phyloP scores from a whole-genome alignment of 305 asterid species.

The Solanum chacoense region DNA sequence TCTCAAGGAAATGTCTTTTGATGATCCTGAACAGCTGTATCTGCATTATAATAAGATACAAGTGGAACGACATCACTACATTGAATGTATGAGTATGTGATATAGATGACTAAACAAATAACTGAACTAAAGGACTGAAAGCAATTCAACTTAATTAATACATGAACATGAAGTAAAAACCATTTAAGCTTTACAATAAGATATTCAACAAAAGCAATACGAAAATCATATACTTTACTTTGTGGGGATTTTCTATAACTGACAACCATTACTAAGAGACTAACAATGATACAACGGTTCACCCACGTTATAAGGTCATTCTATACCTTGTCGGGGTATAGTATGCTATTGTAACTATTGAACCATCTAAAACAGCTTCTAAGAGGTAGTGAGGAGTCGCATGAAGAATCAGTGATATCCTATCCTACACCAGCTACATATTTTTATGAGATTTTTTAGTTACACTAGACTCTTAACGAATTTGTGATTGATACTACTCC shows the following conservation, averaged over 20 bases:
- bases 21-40: no score
- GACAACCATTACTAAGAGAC: no score
- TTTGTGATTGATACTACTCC: background rate
- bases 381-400: background rate
- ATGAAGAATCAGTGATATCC: background rate
- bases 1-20: no score
- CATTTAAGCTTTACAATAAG: background rate
- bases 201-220: no score
- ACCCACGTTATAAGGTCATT: no score
- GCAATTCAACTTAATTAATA: background rate
- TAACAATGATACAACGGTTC: no score
- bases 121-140: background rate
- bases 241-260: background rate
- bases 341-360: no score
- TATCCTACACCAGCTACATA: no score
- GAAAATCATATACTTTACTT: background rate
- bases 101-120: background rate
- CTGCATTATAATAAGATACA: background rate
- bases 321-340: no score
- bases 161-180: background rate
- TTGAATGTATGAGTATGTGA: background rate
- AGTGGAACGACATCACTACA: background rate
- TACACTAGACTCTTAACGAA: background rate
- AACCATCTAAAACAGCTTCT: no score
- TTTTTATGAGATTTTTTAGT: no score